Evolutionary conservation across 805 yeast genomes (phyloP).

Genomic region (Clavispora fructus): DNA sequence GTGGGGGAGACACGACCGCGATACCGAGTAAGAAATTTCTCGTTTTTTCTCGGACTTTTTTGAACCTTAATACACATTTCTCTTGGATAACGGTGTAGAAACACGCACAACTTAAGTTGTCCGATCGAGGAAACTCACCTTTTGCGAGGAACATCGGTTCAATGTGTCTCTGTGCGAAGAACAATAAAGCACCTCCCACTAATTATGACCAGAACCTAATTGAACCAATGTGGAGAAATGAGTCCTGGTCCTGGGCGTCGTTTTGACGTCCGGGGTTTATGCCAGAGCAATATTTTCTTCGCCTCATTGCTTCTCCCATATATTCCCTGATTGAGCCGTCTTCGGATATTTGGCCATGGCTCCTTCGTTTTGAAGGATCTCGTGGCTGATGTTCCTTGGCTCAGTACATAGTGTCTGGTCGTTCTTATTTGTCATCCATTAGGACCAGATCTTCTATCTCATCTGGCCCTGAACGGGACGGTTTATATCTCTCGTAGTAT

Average conservation of each 20-base stretch:
- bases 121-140: conserved; percentile 31
- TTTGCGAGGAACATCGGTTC: conserved; percentile 35
- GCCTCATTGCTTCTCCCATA: not conserved
- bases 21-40: too few relatives aligned
- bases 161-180: conserved; percentile 47
- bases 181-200: conserved; percentile 3
- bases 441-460: not conserved
- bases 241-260: not conserved
- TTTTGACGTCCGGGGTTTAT: not conserved
- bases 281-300: not conserved
- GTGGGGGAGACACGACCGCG: too few relatives aligned
- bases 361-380: conserved; percentile 1
- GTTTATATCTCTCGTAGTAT: not conserved
- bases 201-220: not conserved
- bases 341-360: not conserved
- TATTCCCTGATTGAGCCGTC: not conserved
- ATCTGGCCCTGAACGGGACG: not conserved
- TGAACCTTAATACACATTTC: not conserved
- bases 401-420: not conserved
- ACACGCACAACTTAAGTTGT: conserved; percentile 44
- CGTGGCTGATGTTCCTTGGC: not conserved
- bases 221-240: not conserved
- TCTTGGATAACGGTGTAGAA: not conserved
- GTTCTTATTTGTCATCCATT: not conserved
- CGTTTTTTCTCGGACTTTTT: not conserved